phyloP scores from a whole-genome alignment of 495 filamentous ascomycete genomes.

The Annulohypoxylon stygium region DNA sequence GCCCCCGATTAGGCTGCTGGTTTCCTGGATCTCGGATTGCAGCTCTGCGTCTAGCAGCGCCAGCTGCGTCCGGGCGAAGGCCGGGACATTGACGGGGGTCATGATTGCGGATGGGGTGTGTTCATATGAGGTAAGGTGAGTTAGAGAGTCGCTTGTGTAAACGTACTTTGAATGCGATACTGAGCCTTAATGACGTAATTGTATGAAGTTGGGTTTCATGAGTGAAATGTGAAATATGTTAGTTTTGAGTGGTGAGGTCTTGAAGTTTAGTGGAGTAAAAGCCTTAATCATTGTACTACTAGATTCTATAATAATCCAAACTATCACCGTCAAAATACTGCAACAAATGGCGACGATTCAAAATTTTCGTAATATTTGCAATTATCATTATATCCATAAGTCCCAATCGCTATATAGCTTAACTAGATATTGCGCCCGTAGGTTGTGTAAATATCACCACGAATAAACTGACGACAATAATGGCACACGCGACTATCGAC shows the following conservation, averaged over 20 bases:
- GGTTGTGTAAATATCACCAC: constrained; percentile 78
- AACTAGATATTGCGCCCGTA: constrained; percentile 57
- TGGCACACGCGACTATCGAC: constrained; percentile 72
- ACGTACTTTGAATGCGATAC: not conserved
- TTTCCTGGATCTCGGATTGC: constrained; percentile 80
- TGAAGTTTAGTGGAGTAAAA: constrained; percentile 31
- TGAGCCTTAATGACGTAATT: not conserved
- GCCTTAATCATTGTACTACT: constrained; percentile 19
- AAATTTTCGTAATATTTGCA: not conserved
- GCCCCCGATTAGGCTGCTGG: constrained; percentile 75
- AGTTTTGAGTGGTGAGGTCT: constrained; percentile 32
- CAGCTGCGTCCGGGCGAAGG: constrained; percentile 85
- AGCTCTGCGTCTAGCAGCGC: constrained; percentile 82
- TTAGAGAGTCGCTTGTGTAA: not conserved
- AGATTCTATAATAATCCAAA: constrained; percentile 3
- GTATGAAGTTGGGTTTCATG: not conserved
- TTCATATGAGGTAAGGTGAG: not conserved
- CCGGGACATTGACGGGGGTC: constrained; percentile 70
- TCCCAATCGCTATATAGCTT: constrained; percentile 20
- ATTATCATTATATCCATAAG: constrained; percentile 24
- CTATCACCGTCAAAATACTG: not conserved
- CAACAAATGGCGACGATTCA: not conserved
- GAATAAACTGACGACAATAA: constrained; percentile 78
- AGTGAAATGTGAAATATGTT: constrained; percentile 13
- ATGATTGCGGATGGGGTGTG: constrained; percentile 47